Conservation (phyloP, 305 asterid genomes). For the Fraxinus platypoda region DNA sequence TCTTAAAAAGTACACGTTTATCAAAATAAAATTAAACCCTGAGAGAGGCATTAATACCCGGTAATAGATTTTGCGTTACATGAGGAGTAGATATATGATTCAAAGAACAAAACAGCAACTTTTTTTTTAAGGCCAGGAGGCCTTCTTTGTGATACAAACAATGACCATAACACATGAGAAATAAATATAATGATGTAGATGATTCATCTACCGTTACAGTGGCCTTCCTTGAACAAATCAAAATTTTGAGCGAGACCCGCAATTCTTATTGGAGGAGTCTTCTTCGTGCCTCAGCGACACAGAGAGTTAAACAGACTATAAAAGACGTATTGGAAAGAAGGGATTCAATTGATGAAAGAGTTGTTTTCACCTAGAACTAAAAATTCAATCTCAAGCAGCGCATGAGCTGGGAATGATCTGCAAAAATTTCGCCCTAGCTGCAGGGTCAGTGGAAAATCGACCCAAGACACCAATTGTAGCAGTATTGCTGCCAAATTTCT, state of each 20-base stretch:
- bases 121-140: not conserved
- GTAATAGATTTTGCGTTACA: not conserved
- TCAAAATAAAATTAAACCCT: not conserved
- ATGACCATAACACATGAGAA: not conserved
- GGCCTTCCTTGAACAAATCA: not conserved
- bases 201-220: not conserved
- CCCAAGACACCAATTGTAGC: conserved; percentile 86
- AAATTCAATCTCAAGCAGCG: conserved; percentile 24
- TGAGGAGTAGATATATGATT: not conserved
- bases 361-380: not conserved
- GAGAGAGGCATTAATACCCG: not conserved
- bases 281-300: not conserved
- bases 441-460: conserved; percentile 63
- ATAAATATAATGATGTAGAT: not conserved
- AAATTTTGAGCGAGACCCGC: not conserved
- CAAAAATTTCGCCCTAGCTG: conserved; percentile 66
- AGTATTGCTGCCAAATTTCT: conserved; percentile 86
- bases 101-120: not conserved
- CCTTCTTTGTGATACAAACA: not conserved
- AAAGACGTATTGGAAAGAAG: not conserved
- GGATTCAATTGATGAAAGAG: not conserved
- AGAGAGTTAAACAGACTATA: not conserved
- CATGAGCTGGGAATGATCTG: conserved; percentile 59
- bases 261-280: not conserved
- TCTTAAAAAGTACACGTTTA: too few relatives aligned